Percentiles rank a stretch among this genome's conserved stretches.
Conservation (phyloP, 768 basidiomycete species). For the Melanogaster broomeanus region DNA sequence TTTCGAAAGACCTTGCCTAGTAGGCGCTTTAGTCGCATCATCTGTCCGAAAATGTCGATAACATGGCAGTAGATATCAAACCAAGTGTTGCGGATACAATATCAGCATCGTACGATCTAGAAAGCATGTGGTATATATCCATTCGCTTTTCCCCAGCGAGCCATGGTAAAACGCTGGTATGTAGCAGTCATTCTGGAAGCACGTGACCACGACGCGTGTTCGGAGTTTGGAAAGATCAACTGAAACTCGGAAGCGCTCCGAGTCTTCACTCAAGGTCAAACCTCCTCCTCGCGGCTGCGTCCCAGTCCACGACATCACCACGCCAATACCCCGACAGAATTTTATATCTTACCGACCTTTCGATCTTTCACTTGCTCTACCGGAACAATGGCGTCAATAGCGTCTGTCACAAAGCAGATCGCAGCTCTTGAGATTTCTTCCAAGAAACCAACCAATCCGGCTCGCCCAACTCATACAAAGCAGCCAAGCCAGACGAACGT, state of each 20-base stretch:
- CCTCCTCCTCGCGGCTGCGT: neutral
- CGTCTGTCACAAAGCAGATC: conserved; percentile 63
- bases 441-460: conserved; percentile 44
- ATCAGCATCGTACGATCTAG: no score
- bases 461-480: conserved; percentile 45
- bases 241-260: neutral
- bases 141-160: no score
- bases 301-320: neutral
- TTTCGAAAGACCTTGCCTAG: no score
- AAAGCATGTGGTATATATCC: no score
- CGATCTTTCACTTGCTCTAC: neutral
- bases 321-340: neutral
- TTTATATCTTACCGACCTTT: neutral
- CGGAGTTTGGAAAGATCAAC: conserved; percentile 15
- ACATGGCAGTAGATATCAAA: neutral
- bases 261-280: no score
- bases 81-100: neutral
- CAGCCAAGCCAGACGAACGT: conserved; percentile 62
- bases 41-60: no score
- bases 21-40: no score
- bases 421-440: conserved; percentile 65
- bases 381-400: conserved; percentile 47
- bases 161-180: no score
- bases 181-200: no score
- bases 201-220: conserved; percentile 33